These are phyloP conservation scores for Saturnispora zaruensis DNA, from an alignment of 805 yeast species.

Conservation along the genomic window DNA sequence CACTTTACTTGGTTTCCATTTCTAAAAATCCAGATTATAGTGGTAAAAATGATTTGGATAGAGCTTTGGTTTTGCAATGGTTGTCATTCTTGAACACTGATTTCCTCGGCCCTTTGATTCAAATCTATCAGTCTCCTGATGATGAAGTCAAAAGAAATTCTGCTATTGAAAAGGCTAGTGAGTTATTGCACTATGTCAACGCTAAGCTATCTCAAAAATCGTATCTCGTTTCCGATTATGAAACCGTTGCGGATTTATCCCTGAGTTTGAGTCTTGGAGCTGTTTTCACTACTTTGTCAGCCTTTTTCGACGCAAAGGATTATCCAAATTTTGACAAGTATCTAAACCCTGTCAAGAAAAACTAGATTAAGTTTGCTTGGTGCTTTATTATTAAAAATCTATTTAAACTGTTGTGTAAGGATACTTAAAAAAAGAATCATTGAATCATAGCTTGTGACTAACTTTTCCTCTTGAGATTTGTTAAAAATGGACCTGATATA, in stretches of 20 bases:
- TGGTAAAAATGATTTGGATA: conserved; percentile 56
- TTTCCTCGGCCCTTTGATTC: conserved; percentile 32
- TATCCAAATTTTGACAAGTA: conserved; percentile 41
- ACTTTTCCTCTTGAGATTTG: neutral
- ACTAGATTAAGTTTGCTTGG: neutral
- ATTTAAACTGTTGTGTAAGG: no score
- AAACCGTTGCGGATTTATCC: conserved; percentile 6
- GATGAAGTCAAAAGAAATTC: conserved; percentile 2
- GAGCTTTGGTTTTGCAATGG: conserved; percentile 65
- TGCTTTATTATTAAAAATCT: no score
- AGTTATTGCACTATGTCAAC: conserved; percentile 1
- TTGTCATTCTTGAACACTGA: conserved; percentile 66
- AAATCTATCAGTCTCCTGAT: neutral
- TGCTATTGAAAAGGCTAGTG: neutral
- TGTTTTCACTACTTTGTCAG: neutral
- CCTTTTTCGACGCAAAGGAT: neutral
- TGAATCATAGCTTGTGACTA: neutral
- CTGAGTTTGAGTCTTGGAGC: neutral
- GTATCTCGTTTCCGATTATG: conserved; percentile 1
- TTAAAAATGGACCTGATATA: conserved; percentile 19
- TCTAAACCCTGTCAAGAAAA: conserved; percentile 14
- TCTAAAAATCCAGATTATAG: conserved; percentile 31
- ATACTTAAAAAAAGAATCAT: no score
- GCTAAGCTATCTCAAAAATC: neutral
- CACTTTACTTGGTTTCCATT: conserved; percentile 33